Percentiles rank a stretch among this genome's conserved stretches.
phyloP scores from a whole-genome alignment of 305 asterid species.

The Fraxinus platypoda region DNA sequence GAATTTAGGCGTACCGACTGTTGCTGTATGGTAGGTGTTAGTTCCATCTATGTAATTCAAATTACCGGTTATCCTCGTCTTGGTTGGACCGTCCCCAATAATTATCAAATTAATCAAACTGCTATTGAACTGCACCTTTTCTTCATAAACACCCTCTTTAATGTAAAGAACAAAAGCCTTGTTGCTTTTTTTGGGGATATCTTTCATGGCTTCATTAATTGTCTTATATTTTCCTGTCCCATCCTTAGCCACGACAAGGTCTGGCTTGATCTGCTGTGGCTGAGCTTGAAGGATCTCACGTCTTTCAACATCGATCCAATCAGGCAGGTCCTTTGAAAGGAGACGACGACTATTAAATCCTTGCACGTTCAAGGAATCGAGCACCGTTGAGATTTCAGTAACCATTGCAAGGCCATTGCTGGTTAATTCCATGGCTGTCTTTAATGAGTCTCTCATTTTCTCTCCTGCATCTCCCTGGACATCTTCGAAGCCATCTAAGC shows the following conservation, averaged over 20 bases:
- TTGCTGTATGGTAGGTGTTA: slow-evolving; percentile 54
- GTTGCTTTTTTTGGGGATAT: slow-evolving; percentile 33
- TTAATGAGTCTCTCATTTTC: slow-evolving; percentile 42
- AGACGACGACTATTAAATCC: slow-evolving; percentile 52
- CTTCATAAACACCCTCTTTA: slow-evolving; percentile 58
- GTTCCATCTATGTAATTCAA: slow-evolving; percentile 53
- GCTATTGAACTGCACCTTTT: slow-evolving; percentile 37
- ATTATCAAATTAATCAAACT: slow-evolving; percentile 31
- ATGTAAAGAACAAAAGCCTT: slow-evolving; percentile 43
- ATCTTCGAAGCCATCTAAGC: slow-evolving; percentile 56
- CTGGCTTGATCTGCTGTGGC: slow-evolving; percentile 33
- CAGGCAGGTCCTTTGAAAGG: slow-evolving; percentile 32
- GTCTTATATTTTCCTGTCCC: slow-evolving; percentile 50
- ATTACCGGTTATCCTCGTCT: slow-evolving; percentile 63
- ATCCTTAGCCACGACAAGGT: slow-evolving; percentile 54
- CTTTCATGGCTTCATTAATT: slow-evolving; percentile 48
- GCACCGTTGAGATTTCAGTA: slow-evolving; percentile 42
- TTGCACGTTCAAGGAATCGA: slow-evolving; percentile 37
- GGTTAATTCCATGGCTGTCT: slow-evolving; percentile 48
- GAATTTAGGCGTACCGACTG: slow-evolving; percentile 45
- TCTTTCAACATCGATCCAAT: slow-evolving; percentile 35
- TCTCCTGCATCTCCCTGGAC: slow-evolving; percentile 40
- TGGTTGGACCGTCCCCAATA: slow-evolving; percentile 68
- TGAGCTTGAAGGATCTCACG: slow-evolving; percentile 32
- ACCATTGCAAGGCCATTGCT: slow-evolving; percentile 77